Percentiles rank a stretch among this genome's conserved stretches.
phyloP scores from a whole-genome alignment of 2,329 filamentous ascomycete genomes.

The Trichoderma sp. region DNA sequence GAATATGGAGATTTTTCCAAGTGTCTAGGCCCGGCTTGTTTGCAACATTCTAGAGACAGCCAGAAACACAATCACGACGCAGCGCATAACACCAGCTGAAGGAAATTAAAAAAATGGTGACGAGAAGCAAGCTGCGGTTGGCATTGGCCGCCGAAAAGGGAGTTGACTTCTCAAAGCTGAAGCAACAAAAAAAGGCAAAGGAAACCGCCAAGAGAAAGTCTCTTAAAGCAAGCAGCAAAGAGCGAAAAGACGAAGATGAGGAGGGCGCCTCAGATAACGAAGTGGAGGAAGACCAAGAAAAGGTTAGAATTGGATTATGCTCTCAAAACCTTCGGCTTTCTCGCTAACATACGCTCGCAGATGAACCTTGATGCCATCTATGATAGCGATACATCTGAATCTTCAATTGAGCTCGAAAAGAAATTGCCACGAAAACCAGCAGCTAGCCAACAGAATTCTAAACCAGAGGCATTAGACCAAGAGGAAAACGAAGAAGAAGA shows the following conservation, averaged over 20 bases:
- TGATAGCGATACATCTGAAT: constrained; percentile 62
- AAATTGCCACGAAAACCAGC: constrained; percentile 53
- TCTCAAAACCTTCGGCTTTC: too few relatives aligned
- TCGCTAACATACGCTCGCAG: constrained; percentile 28
- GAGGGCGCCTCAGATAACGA: constrained; percentile 42
- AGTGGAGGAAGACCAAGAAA: constrained; percentile 33
- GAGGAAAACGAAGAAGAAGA: constrained; percentile 54
- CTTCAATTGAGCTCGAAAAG: constrained; percentile 73
- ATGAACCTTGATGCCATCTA: constrained; percentile 55
- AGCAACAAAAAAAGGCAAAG: constrained; percentile 48
- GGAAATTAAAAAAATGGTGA: constrained; percentile 37
- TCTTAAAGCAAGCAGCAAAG: constrained; percentile 27
- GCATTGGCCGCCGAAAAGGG: constrained; percentile 55
- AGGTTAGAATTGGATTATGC: constrained; percentile 10
- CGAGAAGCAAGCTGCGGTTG: constrained; percentile 50
- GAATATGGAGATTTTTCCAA: constrained; percentile 15
- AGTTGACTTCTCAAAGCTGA: constrained; percentile 50
- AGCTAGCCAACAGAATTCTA: constrained; percentile 20
- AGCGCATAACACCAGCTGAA: not conserved
- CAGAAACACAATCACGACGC: not conserved
- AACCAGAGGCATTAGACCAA: constrained; percentile 39
- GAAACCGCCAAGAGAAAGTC: constrained; percentile 39
- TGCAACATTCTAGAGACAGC: not conserved
- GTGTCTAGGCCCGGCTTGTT: not conserved
- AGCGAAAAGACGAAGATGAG: constrained; percentile 30